Evolutionary conservation across 2,329 filamentous ascomycete species (phyloP), one percentile per base, ranked within the genome.

Genomic region (Thermochaetoides dissita): DNA sequence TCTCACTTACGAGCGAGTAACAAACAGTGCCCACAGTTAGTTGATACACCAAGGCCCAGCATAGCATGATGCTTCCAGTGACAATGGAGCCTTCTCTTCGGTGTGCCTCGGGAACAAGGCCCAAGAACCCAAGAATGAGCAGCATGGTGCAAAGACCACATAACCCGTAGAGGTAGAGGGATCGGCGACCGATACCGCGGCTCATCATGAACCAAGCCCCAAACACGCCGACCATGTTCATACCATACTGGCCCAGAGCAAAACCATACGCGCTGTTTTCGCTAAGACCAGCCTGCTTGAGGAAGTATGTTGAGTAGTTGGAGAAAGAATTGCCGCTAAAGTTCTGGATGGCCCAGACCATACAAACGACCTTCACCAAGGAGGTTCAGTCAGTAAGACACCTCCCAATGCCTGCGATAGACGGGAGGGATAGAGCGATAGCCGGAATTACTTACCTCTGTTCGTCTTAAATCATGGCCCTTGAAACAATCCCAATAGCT

Each of bases 11-110:
- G 8, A 94, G 73, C 0, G 85, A 91, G 63, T 93, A 94, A 61
- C 82, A 86, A 7, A 94, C 85, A 0, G 87, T 91, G 34, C 87
- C 87, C 38, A 94, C 86, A 0, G 84, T 84, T 38, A 89, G 69
- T 58, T 94, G 85, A 63, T 94, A 94, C 53, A 81, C 74, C 37
- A 91, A 65, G 1, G 87, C 81, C 82, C 82, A 91, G 43, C 79
- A 61, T 31, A 91, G 68, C 81, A 94, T 88, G 61, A 94, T 82
- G 46, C 74, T 74, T n/a, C 85, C 85, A 0, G 84, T 91, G 1
- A 84, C 85, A 44, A 89, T 65, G 3, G 82, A 81, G 1, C 72
- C 77, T 49, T 75, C 60, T 32, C 71, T 57, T 6, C 72, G 66
- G 53, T 85, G 69, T 0, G 62, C 53, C 0, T 72, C 65, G 0